Evolutionary conservation across 2,329 filamentous ascomycete genomes (phyloP), one percentile per base, ranked within the genome.

Genomic region (Fusarium abutilonis): DNA sequence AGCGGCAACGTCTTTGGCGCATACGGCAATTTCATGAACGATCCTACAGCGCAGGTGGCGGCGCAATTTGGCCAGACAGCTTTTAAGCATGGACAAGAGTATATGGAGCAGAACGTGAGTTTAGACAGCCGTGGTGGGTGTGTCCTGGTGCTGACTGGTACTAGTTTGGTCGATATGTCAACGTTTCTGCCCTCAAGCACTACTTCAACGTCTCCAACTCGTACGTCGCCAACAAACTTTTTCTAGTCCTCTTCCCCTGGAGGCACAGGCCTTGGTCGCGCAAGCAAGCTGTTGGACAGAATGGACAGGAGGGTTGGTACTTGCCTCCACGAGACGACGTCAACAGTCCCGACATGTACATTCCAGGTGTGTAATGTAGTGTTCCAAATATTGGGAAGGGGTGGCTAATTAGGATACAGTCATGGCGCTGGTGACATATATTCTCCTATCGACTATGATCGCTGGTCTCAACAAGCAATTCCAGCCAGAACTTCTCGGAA

Each of bases 271-370:
- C 94, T 6, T 99, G 95, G 95, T 96, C 92, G 59, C 90, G 96
- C 66, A 93, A 96, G 76, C 92, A 96, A 75, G 83, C 89, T 53
- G 84, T 88, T 53, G 87, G 89, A 17, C 86, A 88, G 53, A 87
- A 85, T 73, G 85, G 89, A 46, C 86, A 89, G 69, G 88, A 90
- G 64, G 86, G 86, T 41, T 89, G 88, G 82, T 99, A 95, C 77
- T 84, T 97, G 8, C 92, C 95, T 6, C 95, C 95, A 3, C 86
- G 95, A 64, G 94, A 99, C 76, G 95, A 99, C 74, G 83, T 98
- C 77, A 99, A 99, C 79, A 96, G 92, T 66, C 95, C 96, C 14
- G 95, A 99, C 78, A 98, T 99, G 93, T 99, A 99, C 80, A 99
- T 99, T 70, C 93, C 93, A 56, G 78, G 80, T 83, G 69, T 32